phyloP scores from a whole-genome alignment of 1,284 basidiomycete species.

The Flammula alnicola region DNA sequence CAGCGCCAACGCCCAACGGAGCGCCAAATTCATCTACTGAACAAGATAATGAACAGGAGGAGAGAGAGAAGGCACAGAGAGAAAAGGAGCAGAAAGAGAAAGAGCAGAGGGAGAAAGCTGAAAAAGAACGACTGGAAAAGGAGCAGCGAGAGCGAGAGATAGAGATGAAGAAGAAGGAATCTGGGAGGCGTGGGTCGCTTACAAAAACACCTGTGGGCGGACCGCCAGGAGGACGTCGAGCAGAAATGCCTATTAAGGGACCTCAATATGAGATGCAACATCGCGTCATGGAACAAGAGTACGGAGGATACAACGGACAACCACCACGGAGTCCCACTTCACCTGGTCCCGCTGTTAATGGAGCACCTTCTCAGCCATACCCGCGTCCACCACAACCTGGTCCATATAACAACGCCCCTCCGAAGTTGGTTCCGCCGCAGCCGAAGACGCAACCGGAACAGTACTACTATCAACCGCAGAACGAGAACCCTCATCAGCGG shows the following conservation, averaged over 20 bases:
- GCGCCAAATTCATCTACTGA: constrained; percentile 15
- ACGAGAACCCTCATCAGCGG: constrained; percentile 34
- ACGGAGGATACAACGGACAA: constrained; percentile 45
- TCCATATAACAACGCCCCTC: constrained; percentile 27
- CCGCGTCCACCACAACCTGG: constrained; percentile 24
- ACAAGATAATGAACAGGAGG: constrained; percentile 36
- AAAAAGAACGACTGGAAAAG: constrained; percentile 44
- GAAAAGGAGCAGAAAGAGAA: constrained; percentile 49
- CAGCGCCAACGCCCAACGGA: constrained; percentile 30
- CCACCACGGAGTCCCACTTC: constrained; percentile 28
- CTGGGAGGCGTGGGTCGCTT: constrained; percentile 57
- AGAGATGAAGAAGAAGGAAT: constrained; percentile 60
- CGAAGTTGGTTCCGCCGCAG: constrained; percentile 18
- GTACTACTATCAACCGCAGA: constrained; percentile 39
- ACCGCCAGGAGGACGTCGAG: constrained; percentile 57
- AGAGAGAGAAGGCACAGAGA: constrained; percentile 48
- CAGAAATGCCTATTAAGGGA: constrained; percentile 85
- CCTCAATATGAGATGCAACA: constrained; percentile 95
- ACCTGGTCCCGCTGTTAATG: constrained; percentile 19
- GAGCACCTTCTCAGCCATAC: constrained; percentile 30
- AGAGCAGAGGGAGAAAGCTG: constrained; percentile 51
- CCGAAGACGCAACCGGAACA: constrained; percentile 30
- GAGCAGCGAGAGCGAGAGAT: constrained; percentile 45
- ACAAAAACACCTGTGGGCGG: constrained; percentile 54
- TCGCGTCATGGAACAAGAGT: constrained; percentile 89